Conservation (phyloP, 176 grass and related monocot genomes). For the Hsuehochloa calcarea region DNA sequence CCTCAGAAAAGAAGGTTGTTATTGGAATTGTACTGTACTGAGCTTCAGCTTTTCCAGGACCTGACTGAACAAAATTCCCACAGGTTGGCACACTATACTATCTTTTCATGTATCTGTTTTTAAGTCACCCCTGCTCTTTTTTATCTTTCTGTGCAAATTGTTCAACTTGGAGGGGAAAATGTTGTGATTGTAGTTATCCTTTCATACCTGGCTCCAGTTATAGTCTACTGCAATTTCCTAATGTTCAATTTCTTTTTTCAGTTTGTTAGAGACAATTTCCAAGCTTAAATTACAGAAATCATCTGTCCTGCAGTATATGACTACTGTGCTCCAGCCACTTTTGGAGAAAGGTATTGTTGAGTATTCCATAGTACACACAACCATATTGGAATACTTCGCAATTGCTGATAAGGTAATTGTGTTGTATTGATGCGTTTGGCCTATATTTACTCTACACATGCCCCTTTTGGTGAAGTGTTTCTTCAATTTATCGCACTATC, state of each 20-base stretch:
- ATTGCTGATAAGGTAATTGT: constrained; percentile 89
- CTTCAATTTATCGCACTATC: background rate
- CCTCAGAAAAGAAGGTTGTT: constrained; percentile 75
- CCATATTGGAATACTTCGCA: constrained; percentile 79
- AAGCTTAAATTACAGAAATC: constrained; percentile 81
- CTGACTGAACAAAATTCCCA: constrained; percentile 60
- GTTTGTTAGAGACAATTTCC: constrained; percentile 87
- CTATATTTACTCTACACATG: background rate
- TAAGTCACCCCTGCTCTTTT: background rate
- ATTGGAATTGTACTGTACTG: constrained; percentile 89
- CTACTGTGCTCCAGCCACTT: constrained; percentile 57
- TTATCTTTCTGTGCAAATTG: background rate
- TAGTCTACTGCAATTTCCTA: background rate
- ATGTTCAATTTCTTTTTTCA: constrained; percentile 35
- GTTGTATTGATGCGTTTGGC: background rate
- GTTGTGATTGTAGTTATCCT: background rate
- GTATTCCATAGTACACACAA: constrained; percentile 77
- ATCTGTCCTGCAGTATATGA: constrained; percentile 83
- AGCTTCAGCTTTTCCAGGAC: constrained; percentile 90
- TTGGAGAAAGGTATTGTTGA: constrained; percentile 90
- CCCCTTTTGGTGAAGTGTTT: background rate
- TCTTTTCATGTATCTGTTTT: background rate
- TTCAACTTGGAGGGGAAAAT: background rate
- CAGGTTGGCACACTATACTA: constrained; percentile 40
- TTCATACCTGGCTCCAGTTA: background rate